phyloP scores from a whole-genome alignment of 1,284 basidiomycete genomes.

The Neolentinus lepideus region DNA sequence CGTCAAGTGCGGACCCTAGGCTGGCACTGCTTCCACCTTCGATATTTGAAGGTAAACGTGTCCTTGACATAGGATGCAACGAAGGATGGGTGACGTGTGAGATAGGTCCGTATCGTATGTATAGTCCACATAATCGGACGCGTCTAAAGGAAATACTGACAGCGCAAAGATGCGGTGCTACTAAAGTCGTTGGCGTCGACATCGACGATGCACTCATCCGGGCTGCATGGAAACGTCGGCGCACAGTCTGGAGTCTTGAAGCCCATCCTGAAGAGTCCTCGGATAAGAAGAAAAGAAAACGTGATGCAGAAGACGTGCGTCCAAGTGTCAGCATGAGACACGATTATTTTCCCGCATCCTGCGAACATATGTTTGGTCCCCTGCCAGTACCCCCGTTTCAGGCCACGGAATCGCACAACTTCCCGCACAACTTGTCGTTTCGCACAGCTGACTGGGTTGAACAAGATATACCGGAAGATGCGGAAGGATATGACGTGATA shows the following conservation, averaged over 20 bases:
- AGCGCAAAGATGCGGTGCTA: slow-evolving; percentile 60
- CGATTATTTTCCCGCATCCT: slow-evolving; percentile 64
- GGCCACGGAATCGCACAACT: slow-evolving; percentile 28
- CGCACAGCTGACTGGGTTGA: slow-evolving; percentile 63
- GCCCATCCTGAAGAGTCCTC: slow-evolving; percentile 22
- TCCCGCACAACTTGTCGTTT: slow-evolving; percentile 74
- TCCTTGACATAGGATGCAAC: slow-evolving; percentile 81
- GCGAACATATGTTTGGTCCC: slow-evolving; percentile 66
- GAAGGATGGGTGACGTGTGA: slow-evolving; percentile 78
- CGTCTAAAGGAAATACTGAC: background rate
- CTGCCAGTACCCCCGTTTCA: slow-evolving; percentile 53
- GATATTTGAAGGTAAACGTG: slow-evolving; percentile 46
- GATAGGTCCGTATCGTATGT: slow-evolving; percentile 44
- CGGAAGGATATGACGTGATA: slow-evolving; percentile 61
- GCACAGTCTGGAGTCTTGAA: slow-evolving; percentile 64
- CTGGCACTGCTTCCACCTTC: slow-evolving; percentile 47
- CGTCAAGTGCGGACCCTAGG: slow-evolving; percentile 48
- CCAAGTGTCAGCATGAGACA: background rate
- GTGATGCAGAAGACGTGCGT: background rate
- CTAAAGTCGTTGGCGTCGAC: slow-evolving; percentile 70
- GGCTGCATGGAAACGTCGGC: slow-evolving; percentile 62
- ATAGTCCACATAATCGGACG: slow-evolving; percentile 1
- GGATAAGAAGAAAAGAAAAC: slow-evolving; percentile 4
- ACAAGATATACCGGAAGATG: slow-evolving; percentile 47
- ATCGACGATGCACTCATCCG: slow-evolving; percentile 68